Base-by-base conservation (phyloP, 2,329 filamentous ascomycete genomes). In the Penicillium corylophilum region DNA sequence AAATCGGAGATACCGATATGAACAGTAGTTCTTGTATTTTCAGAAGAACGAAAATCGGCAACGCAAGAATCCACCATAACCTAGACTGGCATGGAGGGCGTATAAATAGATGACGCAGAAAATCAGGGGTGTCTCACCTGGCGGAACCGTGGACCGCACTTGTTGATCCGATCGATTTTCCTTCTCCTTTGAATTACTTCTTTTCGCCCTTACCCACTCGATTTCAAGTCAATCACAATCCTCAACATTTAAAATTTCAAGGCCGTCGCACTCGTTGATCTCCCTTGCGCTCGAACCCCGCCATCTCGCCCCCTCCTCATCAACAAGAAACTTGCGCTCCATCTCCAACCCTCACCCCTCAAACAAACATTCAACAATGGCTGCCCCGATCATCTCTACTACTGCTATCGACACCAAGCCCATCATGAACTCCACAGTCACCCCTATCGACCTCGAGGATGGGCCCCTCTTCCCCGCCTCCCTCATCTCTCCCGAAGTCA, bases 401-500 rank as follows among this genome's bases (percentile, higher is more conserved):
- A 51, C 63, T 26, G 46, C 55, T 33, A 29, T 50, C 28, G 51
- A 57, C 35, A 51, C 51, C 51, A 60, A 61, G 52, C 48, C 57
- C 43, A 51, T 42, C 46, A 57, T 55, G 52, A 60, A 53, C 54
- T 51, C 61, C 35, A 55, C 59, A 48, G 46, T 59, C 39, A 55
- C 53, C 36, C 45, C 50, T n/a, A 31, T 64, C 48, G 70, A 77
- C 44, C 26, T 44, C 42, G 40, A 56, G 12, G 75, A 82, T 61
- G 56, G 64, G 24, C 86, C 84, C 31, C 88, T 96, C 71, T 96
- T 96, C 80, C 82, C 86, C 51, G 69, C 82, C 57, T 76, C 84
- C 55, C 86, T 96, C 66, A 86, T 97, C 72, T 90, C 90, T 22
- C 83, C 89, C 18, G 78, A 82, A 48, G 88, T 96, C 62, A 76